Evolutionary conservation across 202 grass and related monocot genomes (phyloP).

Genomic region (Setaria italica): DNA sequence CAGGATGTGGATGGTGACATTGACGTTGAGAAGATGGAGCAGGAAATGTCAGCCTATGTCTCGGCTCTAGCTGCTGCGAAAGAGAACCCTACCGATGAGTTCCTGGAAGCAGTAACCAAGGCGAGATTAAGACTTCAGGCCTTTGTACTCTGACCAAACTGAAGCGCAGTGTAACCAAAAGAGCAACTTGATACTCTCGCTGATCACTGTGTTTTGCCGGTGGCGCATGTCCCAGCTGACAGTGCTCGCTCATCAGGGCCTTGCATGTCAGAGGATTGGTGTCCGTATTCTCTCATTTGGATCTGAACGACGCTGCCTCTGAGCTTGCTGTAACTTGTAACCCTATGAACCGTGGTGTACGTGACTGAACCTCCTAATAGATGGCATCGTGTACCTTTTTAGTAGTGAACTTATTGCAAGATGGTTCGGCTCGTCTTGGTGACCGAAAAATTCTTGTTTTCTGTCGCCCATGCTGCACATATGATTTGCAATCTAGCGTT

Average conservation of each 20-base stretch:
- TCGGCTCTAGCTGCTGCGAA: constrained; percentile 78
- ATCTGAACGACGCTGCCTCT: not conserved
- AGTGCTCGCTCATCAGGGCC: constrained; percentile 16
- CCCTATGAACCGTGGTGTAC: constrained; percentile 16
- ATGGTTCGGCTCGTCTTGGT: constrained; percentile 20
- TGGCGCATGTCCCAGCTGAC: constrained; percentile 16
- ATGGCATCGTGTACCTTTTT: constrained; percentile 42
- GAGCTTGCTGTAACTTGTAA: constrained; percentile 39
- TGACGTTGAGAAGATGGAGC: constrained; percentile 69
- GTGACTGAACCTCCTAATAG: constrained; percentile 29
- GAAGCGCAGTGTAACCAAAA: constrained; percentile 11
- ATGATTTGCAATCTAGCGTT: not conserved
- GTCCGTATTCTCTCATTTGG: constrained; percentile 40
- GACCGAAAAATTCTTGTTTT: constrained; percentile 11
- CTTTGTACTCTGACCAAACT: constrained; percentile 59
- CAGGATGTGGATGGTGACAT: constrained; percentile 58
- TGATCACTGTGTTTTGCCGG: constrained; percentile 3
- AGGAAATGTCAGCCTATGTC: constrained; percentile 68
- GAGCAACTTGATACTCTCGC: constrained; percentile 9
- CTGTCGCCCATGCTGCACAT: not conserved
- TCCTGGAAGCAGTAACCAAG: constrained; percentile 61
- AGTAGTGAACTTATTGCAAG: constrained; percentile 28
- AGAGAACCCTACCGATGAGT: constrained; percentile 83
- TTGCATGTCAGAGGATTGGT: constrained; percentile 42
- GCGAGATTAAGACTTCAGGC: constrained; percentile 83